Base-by-base conservation (phyloP, 2,329 filamentous ascomycete genomes). In the Aspergillus ruber region DNA sequence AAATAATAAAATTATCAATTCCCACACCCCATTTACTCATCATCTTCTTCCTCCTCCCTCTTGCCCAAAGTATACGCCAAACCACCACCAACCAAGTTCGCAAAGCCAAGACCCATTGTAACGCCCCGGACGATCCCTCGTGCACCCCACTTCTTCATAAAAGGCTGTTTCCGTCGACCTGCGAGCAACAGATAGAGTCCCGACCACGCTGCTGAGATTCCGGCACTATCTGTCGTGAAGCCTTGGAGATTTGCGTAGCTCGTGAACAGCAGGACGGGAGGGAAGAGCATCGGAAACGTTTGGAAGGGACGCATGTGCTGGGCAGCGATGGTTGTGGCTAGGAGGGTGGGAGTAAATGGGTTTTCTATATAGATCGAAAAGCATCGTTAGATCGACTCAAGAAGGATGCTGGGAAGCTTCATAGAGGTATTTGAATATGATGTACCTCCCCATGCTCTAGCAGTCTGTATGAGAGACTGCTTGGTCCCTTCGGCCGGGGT, bases 291-390 rank as follows among this genome's bases (percentile, higher is more conserved):
- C 3, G 83, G 83, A 0, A 86, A 71, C 6, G 74, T 61, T 61
- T 83, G 82, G 65, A 84, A 81, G 6, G 84, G 83, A n/a, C 81
- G 80, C 39, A 78, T 72, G 69, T 85, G 80, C 57, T 85, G 81
- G 9, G 82, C 81, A 36, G 82, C 78, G 55, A 86, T 78, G 39
- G 86, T 72, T 7, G 82, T 83, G 48, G 84, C 83, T 39, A 85
- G 77, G 10, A 84, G 66, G 9, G 79, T 82, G 20, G 84, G 79
- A 2, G 83, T 81, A 27, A 86, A 75, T 7, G 83, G 76, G 50
- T 78, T 81, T 66, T 83, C 83, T 85, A 59, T 35, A 29, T 32
- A 38, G 20, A 29, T 29, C 3, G 10, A 29, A 5, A 29, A 12
- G 25, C 10, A 29, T 12, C 25, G 25, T 29, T 29, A 29, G 25